A percentile compares a stretch with the other conserved stretches of the same genome.
phyloP scores from a whole-genome alignment of 2,329 filamentous ascomycete genomes.

The Penicillium expansum region DNA sequence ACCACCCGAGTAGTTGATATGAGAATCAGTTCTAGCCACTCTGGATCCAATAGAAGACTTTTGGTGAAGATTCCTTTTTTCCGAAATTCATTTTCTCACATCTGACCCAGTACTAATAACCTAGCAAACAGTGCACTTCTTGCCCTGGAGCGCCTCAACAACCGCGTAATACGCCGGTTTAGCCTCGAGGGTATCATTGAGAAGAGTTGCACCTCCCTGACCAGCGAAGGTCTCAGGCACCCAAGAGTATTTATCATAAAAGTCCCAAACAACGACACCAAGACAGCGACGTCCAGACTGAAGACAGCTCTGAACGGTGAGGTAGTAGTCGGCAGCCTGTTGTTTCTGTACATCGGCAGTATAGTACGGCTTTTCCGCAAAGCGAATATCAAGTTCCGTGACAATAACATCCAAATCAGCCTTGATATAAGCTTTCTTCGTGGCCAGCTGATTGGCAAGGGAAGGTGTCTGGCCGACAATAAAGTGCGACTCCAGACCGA shows the following conservation, averaged over 20 bases:
- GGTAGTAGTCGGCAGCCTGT: constrained; percentile 27
- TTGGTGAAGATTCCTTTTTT: not conserved
- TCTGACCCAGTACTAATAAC: not conserved
- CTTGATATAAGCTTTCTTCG: too few relatives aligned
- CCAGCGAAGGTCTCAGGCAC: constrained; percentile 38
- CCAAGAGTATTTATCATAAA: constrained; percentile 42
- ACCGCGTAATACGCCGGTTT: constrained; percentile 41
- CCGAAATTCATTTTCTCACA: not conserved
- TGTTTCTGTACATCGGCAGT: too few relatives aligned
- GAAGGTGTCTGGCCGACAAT: too few relatives aligned
- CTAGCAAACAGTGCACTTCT: constrained; percentile 23
- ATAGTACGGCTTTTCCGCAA: too few relatives aligned
- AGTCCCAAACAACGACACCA: constrained; percentile 33
- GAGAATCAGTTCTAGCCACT: not conserved
- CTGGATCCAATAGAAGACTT: not conserved
- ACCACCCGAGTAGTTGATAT: not conserved
- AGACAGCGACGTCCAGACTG: constrained; percentile 19
- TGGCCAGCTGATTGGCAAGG: too few relatives aligned
- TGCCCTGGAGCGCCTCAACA: constrained; percentile 22
- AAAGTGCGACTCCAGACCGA: too few relatives aligned
- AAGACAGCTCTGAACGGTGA: constrained; percentile 22
- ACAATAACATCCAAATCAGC: too few relatives aligned
- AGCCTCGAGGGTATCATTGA: constrained; percentile 42
- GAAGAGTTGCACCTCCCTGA: constrained; percentile 39
- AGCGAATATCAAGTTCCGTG: too few relatives aligned